Conservation (phyloP, 495 filamentous ascomycete species). For the Penicillium argentinense region DNA sequence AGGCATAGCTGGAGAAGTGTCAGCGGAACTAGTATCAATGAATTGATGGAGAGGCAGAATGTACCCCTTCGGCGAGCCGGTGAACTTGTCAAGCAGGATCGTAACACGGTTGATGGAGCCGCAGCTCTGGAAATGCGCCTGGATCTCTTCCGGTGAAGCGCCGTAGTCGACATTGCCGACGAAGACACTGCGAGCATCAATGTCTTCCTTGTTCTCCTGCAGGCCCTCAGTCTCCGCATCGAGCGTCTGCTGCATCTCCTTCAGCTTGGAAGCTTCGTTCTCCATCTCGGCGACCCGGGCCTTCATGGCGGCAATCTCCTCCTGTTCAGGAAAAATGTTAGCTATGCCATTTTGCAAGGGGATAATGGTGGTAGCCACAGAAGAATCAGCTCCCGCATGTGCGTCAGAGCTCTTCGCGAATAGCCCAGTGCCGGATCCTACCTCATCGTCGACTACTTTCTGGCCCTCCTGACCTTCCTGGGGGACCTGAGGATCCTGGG, state of each 20-base stretch:
- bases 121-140: constrained; percentile 97
- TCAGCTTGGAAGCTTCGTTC: constrained; percentile 89
- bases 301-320: constrained; percentile 99
- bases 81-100: constrained; percentile 96
- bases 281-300: constrained; percentile 98
- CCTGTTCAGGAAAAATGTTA: constrained; percentile 49
- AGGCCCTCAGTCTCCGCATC: constrained; percentile 82
- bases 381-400: no score
- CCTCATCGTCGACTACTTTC: constrained; percentile 50
- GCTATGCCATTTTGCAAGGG: no score
- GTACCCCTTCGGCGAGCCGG: constrained; percentile 97
- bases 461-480: no score
- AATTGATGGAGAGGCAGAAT: constrained; percentile 22
- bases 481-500: no score
- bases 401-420: constrained; percentile 1
- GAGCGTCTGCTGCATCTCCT: constrained; percentile 91
- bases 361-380: no score
- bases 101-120: constrained; percentile 98
- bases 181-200: constrained; percentile 94
- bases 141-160: constrained; percentile 96
- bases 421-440: constrained; percentile 23
- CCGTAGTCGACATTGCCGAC: constrained; percentile 99
- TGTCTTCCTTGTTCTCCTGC: constrained; percentile 90
- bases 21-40: background rate
- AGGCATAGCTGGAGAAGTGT: constrained; percentile 81